Conservation (phyloP, 257 asterid genomes). For the Ilex aquifolium region DNA sequence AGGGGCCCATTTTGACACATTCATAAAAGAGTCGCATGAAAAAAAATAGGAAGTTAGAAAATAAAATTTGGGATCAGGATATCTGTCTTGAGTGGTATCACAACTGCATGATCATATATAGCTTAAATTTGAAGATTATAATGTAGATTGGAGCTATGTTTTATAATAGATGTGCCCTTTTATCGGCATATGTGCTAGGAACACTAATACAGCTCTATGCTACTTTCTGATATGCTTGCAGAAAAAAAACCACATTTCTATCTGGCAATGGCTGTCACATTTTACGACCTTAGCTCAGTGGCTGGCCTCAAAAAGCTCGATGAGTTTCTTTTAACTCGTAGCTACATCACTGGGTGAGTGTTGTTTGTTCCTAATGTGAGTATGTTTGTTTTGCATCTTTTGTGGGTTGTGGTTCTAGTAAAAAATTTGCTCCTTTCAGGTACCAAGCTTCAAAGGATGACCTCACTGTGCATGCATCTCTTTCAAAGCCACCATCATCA, state of each 20-base stretch:
- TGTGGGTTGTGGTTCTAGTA: neutral
- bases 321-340: constrained; percentile 74
- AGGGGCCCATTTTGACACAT: no score
- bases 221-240: neutral
- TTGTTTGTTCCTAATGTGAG: neutral
- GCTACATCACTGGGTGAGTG: constrained; percentile 83
- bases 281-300: constrained; percentile 38
- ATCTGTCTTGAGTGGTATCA: no score
- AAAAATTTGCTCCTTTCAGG: constrained; percentile 23
- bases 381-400: neutral
- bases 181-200: no score
- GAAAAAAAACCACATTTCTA: constrained; percentile 4
- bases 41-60: no score
- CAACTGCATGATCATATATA: no score
- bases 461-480: constrained; percentile 48
- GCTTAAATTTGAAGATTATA: no score
- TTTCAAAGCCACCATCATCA: constrained; percentile 55
- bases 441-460: constrained; percentile 90
- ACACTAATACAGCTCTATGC: no score
- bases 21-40: no score
- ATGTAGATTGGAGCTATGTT: no score
- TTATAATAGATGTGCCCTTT: no score
- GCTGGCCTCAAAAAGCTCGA: constrained; percentile 88
- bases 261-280: constrained; percentile 57
- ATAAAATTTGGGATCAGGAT: no score